Evolutionary conservation across 306 rosid species (phyloP).

Genomic region (Prunus salicina): DNA sequence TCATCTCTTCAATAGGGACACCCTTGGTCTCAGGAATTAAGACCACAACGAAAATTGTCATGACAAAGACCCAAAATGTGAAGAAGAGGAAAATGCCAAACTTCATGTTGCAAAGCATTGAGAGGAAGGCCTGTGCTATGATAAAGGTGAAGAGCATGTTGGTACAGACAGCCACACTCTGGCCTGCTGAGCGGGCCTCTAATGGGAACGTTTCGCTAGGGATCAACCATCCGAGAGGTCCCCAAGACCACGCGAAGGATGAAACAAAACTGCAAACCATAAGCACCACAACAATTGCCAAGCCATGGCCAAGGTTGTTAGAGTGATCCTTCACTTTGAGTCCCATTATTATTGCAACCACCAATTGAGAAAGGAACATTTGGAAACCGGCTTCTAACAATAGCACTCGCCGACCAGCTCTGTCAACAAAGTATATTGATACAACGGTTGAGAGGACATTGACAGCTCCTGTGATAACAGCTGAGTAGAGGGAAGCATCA

Average conservation of each 20-base stretch:
- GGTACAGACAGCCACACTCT: background rate
- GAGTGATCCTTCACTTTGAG: constrained; percentile 38
- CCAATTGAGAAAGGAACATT: constrained; percentile 57
- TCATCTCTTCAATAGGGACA: constrained; percentile 85
- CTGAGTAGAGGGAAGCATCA: constrained; percentile 54
- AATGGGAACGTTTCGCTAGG: background rate
- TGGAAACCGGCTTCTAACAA: constrained; percentile 59
- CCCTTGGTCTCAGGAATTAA: constrained; percentile 81
- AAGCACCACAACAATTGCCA: constrained; percentile 48
- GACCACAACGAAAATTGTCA: constrained; percentile 53
- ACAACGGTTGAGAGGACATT: constrained; percentile 56
- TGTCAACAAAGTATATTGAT: constrained; percentile 49
- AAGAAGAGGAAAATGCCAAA: constrained; percentile 54
- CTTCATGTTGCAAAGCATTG: constrained; percentile 27
- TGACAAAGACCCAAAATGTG: constrained; percentile 57
- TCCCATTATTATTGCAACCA: constrained; percentile 46
- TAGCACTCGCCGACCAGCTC: constrained; percentile 43
- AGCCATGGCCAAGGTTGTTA: constrained; percentile 20
- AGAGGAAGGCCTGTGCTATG: constrained; percentile 10
- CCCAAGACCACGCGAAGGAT: constrained; percentile 24
- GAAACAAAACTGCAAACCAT: constrained; percentile 57
- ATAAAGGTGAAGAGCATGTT: constrained; percentile 5
- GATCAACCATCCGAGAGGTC: constrained; percentile 4
- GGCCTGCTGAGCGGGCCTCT: background rate
- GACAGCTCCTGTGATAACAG: constrained; percentile 63